Conservation (phyloP, 768 basidiomycete genomes). For the Suillus americanus region DNA sequence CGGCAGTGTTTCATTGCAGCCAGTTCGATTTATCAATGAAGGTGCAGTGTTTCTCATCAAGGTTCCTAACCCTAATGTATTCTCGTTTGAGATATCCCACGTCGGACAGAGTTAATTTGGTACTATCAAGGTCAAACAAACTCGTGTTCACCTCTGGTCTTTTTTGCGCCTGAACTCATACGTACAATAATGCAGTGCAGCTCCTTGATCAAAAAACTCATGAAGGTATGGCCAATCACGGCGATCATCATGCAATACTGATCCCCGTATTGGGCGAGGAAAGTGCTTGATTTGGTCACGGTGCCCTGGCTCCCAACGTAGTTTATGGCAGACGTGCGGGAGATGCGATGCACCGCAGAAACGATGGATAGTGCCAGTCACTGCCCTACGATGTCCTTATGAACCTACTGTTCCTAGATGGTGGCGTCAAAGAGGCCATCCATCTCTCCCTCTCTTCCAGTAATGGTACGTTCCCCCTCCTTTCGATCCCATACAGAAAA, state of each 20-base stretch:
- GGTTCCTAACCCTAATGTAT: not conserved
- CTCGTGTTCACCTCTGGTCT: not conserved
- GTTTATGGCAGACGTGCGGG: constrained; percentile 34
- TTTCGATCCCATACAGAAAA: not conserved
- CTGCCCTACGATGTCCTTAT: constrained; percentile 37
- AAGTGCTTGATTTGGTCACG: constrained; percentile 21
- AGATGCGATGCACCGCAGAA: constrained; percentile 46
- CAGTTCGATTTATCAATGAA: not conserved
- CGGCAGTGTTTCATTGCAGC: too few species aligned
- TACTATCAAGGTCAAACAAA: not conserved
- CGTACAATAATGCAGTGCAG: constrained; percentile 10
- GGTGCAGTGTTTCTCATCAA: not conserved
- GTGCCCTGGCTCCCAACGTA: not conserved
- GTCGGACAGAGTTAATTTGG: not conserved
- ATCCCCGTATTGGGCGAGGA: constrained; percentile 29
- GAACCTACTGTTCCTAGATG: constrained; percentile 36
- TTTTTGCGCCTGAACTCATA: not conserved
- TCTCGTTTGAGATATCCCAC: not conserved
- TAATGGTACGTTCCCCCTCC: constrained; percentile 16
- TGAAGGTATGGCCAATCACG: constrained; percentile 31
- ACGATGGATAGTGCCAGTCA: constrained; percentile 43
- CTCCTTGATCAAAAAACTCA: constrained; percentile 21
- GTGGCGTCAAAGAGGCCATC: constrained; percentile 38
- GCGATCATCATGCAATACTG: constrained; percentile 28
- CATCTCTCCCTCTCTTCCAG: constrained; percentile 31